Evolutionary conservation across 371 early-diverging fungal genomes (phyloP).

Genomic region (Parasitella parasitica): DNA sequence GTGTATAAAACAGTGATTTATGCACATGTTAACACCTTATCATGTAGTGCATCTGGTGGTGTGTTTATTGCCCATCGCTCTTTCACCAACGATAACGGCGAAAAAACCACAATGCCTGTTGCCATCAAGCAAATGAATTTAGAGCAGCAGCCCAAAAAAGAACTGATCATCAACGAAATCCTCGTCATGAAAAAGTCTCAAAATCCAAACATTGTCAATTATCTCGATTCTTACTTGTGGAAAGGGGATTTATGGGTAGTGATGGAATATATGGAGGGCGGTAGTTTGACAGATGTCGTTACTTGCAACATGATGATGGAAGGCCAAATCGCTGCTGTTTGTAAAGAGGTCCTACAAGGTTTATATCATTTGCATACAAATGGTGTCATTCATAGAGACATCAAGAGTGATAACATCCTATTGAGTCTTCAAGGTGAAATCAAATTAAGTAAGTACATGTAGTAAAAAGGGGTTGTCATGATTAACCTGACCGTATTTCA

Average conservation of each 20-base stretch:
- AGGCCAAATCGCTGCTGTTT: conserved; percentile 77
- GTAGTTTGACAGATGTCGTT: conserved; percentile 73
- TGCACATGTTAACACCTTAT: not conserved
- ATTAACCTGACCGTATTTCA: not conserved
- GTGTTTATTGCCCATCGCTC: conserved; percentile 69
- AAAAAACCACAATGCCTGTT: conserved; percentile 47
- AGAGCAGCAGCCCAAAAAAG: conserved; percentile 82
- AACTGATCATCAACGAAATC: conserved; percentile 84
- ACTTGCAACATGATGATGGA: conserved; percentile 80
- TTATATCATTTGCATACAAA: conserved; percentile 65
- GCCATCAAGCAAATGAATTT: conserved; percentile 87
- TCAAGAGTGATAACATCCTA: conserved; percentile 88
- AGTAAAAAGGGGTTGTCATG: not conserved
- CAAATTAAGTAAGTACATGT: conserved; percentile 56
- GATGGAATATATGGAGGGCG: conserved; percentile 89
- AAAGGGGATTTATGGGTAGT: conserved; percentile 74
- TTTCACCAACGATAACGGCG: conserved; percentile 1
- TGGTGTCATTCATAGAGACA: conserved; percentile 87
- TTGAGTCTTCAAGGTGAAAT: conserved; percentile 71
- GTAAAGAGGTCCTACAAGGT: conserved; percentile 55
- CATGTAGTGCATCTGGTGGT: conserved; percentile 35
- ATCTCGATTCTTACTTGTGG: conserved; percentile 71
- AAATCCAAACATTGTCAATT: conserved; percentile 81
- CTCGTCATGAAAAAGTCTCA: conserved; percentile 69
- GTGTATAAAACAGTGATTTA: not conserved